Evolutionary conservation across 352 stramenopile species (phyloP).

Genomic region (Phytopythium montanum): DNA sequence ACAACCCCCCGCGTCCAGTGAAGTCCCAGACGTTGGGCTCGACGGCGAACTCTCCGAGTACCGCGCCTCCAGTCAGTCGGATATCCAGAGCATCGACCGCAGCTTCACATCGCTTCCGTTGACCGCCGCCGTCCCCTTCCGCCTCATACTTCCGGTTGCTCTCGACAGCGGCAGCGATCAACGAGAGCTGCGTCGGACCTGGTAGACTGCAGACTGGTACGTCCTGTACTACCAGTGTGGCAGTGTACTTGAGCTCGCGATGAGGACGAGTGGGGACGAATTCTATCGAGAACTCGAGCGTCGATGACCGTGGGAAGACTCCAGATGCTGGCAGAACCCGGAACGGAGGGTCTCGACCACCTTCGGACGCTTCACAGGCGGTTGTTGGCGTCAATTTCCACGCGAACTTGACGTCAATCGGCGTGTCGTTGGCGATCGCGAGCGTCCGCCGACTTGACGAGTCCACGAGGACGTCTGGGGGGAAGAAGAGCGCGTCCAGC

Average conservation of each 20-base stretch:
- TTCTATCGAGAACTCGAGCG: constrained; percentile 36
- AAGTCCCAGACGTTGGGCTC: constrained; percentile 5
- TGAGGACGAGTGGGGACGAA: constrained; percentile 30
- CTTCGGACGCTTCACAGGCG: background rate
- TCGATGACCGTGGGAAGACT: constrained; percentile 33
- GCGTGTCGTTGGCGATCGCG: constrained; percentile 60
- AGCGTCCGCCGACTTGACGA: constrained; percentile 31
- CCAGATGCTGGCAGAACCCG: constrained; percentile 32
- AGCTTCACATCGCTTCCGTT: background rate
- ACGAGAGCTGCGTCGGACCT: constrained; percentile 30
- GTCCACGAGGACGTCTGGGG: constrained; percentile 32
- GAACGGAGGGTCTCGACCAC: constrained; percentile 33
- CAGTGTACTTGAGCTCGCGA: constrained; percentile 14
- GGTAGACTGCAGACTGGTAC: constrained; percentile 55
- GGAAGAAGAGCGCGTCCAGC: constrained; percentile 50
- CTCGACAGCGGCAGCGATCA: constrained; percentile 15
- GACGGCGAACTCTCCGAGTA: background rate
- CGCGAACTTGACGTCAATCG: constrained; percentile 48
- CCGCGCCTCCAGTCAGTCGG: background rate
- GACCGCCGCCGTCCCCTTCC: constrained; percentile 2
- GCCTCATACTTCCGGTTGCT: constrained; percentile 21
- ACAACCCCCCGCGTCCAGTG: background rate
- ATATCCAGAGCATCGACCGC: constrained; percentile 3
- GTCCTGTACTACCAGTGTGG: constrained; percentile 39
- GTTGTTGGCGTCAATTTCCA: constrained; percentile 37